Base-by-base conservation (phyloP, 2,329 filamentous ascomycete genomes). In the Penicillium capsulatum region DNA sequence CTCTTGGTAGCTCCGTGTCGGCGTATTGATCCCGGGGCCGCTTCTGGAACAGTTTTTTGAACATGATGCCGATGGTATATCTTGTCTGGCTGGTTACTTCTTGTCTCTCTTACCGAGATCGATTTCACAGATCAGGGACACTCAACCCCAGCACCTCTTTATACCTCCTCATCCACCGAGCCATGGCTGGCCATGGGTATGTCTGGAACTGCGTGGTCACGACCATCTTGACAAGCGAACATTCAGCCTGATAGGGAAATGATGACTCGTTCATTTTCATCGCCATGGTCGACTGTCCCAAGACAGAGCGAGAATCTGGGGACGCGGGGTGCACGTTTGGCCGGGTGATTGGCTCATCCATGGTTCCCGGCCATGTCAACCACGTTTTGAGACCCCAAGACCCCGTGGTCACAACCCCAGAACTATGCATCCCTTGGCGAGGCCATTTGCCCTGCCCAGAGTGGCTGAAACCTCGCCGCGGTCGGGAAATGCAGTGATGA, bases 211-310 rank as follows among this genome's bases (percentile, higher is more conserved):
- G 34, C 34, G 20, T 19, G 30, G 17, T 34, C 15, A n/a, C 34
- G 31, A 26, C 7, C 27, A 22, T 35, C 17, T 26, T 30, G 39
- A 30, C n/a, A 22, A 31, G 9, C 14, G 31, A 17, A 36, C 16
- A 20, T 17, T 37, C 36, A 2, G 24, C 38, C 37, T 16, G 24
- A 44, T 33, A 9, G 31, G 32, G 27, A 41, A 40, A 37, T 31
- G 48, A 53, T 53, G 51, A 54, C 51, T 31, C 51, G 40, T 52
- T 50, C 37, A 54, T 42, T 45, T 22, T 10, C 9, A 16, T 20
- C 14, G 26, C 13, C n/a, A 29, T 13, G 16, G 30, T 27, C 26
- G 19, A 34, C 19, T 38, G 11, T 31, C 36, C 50, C 34, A 13
- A 13, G 11, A 31, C 20, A 16, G 35, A 26, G 29, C 34, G 30